A percentile compares a stretch with the other conserved stretches of the same genome.
Evolutionary conservation across 352 stramenopile genomes (phyloP).

Genomic region (Globisporangium spiculum): DNA sequence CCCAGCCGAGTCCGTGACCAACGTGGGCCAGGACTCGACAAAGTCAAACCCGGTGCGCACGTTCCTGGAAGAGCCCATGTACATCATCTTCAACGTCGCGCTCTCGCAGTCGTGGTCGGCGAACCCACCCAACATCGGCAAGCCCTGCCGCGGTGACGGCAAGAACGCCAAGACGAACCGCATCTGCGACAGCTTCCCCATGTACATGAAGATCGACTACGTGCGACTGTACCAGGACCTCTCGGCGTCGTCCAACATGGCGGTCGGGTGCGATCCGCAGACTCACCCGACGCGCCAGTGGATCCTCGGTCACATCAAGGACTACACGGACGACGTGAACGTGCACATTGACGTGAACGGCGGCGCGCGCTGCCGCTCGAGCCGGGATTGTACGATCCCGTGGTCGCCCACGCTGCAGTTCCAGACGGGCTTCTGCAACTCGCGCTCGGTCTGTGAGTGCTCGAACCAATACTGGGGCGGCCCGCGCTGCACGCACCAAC

Average conservation of each 20-base stretch:
- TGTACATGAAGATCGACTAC: constrained; percentile 89
- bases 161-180: constrained; percentile 42
- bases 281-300: constrained; percentile 66
- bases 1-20: constrained; percentile 45
- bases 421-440: constrained; percentile 53
- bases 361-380: constrained; percentile 46
- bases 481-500: constrained; percentile 57
- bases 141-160: constrained; percentile 57
- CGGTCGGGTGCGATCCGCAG: constrained; percentile 50
- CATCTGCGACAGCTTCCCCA: constrained; percentile 77
- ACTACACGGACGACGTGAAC: constrained; percentile 67
- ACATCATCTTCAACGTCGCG: constrained; percentile 94
- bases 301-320: constrained; percentile 57
- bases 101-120: constrained; percentile 86
- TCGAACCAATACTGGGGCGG: constrained; percentile 59
- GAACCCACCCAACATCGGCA: constrained; percentile 50
- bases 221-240: constrained; percentile 72
- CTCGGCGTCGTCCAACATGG: constrained; percentile 41
- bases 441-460: constrained; percentile 46
- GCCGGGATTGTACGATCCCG: constrained; percentile 59
- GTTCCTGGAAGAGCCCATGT: constrained; percentile 89
- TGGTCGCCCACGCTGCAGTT: constrained; percentile 37
- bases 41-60: constrained; percentile 52
- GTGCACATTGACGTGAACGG: constrained; percentile 45
- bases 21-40: constrained; percentile 36